Evolutionary conservation across 768 basidiomycete genomes (phyloP).

Genomic region (Mycena vitilis): DNA sequence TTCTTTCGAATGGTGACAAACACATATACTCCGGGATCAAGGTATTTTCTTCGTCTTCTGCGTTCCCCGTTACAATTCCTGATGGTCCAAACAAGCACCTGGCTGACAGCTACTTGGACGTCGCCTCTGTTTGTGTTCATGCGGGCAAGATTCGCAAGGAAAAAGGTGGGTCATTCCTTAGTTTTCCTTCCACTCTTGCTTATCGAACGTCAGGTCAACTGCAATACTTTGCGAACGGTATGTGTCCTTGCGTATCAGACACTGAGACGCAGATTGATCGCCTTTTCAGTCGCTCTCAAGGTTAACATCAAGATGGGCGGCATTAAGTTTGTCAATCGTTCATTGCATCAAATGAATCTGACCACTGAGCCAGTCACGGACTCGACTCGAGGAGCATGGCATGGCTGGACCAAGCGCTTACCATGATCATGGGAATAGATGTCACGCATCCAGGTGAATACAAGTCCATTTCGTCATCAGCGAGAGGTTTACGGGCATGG

Average conservation of each 20-base stretch:
- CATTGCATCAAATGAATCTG: not conserved
- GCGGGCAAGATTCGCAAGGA: constrained; percentile 77
- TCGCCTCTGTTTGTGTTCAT: constrained; percentile 84
- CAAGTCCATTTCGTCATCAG: too few relatives aligned
- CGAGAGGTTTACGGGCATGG: too few relatives aligned
- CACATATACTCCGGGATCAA: constrained; percentile 81
- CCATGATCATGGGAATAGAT: constrained; percentile 88
- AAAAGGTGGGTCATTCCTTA: constrained; percentile 53
- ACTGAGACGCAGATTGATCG: not conserved
- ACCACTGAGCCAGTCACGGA: constrained; percentile 48
- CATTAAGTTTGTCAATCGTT: constrained; percentile 61
- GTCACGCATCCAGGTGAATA: constrained; percentile 78
- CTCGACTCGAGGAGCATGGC: constrained; percentile 63
- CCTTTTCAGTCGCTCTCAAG: constrained; percentile 71
- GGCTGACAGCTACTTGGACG: constrained; percentile 72
- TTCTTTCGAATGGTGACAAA: constrained; percentile 79
- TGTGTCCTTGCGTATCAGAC: not conserved
- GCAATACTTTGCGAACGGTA: constrained; percentile 77
- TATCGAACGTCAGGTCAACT: constrained; percentile 60
- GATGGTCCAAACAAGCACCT: constrained; percentile 58
- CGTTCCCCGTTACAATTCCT: not conserved
- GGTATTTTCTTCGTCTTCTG: not conserved
- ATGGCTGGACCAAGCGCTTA: constrained; percentile 70
- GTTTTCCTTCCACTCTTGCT: constrained; percentile 36
- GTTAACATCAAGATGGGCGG: constrained; percentile 89